phyloP scores from a whole-genome alignment of 1,139 yeast genomes.

The Spathaspora sp. region DNA sequence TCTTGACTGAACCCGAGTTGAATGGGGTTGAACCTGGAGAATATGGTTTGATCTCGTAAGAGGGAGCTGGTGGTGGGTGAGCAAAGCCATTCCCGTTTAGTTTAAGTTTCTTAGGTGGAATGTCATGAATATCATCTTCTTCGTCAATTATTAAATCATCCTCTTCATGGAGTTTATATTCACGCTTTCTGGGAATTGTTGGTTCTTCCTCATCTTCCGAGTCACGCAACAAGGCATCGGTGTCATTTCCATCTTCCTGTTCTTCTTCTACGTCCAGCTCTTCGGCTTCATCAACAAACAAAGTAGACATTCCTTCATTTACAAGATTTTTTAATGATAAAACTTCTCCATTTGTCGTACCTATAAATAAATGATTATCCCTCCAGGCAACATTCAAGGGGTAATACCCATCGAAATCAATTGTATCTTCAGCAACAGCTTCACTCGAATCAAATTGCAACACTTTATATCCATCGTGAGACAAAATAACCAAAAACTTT shows the following conservation, averaged over 20 bases:
- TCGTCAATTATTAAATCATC: constrained; percentile 37
- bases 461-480: constrained; percentile 12
- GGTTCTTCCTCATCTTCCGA: constrained; percentile 16
- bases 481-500: constrained; percentile 15
- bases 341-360: constrained; percentile 56
- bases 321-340: constrained; percentile 35
- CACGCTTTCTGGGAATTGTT: constrained; percentile 8
- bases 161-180: constrained; percentile 23
- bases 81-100: constrained; percentile 18
- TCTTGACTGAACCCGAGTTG: constrained; percentile 24
- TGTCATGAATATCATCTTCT: background rate
- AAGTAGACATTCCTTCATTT: constrained; percentile 18
- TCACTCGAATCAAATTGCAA: constrained; percentile 11
- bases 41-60: constrained; percentile 32
- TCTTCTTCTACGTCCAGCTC: constrained; percentile 22
- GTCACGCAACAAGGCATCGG: constrained; percentile 21
- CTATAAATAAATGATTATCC: constrained; percentile 33
- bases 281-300: constrained; percentile 31
- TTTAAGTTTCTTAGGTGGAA: constrained; percentile 26
- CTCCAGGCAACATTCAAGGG: constrained; percentile 15
- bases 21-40: constrained; percentile 87
- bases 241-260: constrained; percentile 23
- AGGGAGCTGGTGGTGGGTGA: constrained; percentile 1
- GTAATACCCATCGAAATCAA: constrained; percentile 14
- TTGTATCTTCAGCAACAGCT: constrained; percentile 9